Conservation (phyloP, 805 yeast genomes). For the Lachancea cidri region DNA sequence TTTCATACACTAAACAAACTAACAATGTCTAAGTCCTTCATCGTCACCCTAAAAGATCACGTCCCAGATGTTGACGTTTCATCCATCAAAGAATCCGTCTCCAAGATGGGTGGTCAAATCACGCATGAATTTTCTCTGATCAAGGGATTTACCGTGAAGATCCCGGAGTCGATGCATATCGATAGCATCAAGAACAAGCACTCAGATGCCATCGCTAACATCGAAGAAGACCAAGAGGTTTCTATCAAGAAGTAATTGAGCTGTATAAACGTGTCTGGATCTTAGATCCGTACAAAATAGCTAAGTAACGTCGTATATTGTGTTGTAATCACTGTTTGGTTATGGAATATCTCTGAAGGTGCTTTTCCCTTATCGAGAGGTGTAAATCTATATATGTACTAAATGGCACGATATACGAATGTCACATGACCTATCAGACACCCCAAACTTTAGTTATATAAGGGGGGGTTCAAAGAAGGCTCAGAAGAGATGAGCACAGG, state of each 20-base stretch:
- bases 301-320: too few species aligned
- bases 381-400: too few species aligned
- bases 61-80: constrained; percentile 37
- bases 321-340: too few species aligned
- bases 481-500: too few species aligned
- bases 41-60: constrained; percentile 43
- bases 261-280: background rate
- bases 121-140: constrained; percentile 57
- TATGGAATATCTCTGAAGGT: too few species aligned
- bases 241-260: constrained; percentile 33
- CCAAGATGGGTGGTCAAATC: constrained; percentile 54
- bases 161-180: constrained; percentile 48
- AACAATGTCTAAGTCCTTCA: constrained; percentile 18
- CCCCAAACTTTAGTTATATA: too few species aligned
- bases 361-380: too few species aligned
- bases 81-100: constrained; percentile 43
- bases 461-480: too few species aligned
- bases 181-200: constrained; percentile 40
- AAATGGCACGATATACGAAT: too few species aligned
- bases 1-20: too few species aligned
- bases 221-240: constrained; percentile 69
- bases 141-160: constrained; percentile 58
- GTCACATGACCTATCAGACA: too few species aligned
- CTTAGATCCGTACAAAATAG: background rate
- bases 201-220: constrained; percentile 45